phyloP scores from a whole-genome alignment of 345 rosid genomes.

The Chamaenerion angustifolium region DNA sequence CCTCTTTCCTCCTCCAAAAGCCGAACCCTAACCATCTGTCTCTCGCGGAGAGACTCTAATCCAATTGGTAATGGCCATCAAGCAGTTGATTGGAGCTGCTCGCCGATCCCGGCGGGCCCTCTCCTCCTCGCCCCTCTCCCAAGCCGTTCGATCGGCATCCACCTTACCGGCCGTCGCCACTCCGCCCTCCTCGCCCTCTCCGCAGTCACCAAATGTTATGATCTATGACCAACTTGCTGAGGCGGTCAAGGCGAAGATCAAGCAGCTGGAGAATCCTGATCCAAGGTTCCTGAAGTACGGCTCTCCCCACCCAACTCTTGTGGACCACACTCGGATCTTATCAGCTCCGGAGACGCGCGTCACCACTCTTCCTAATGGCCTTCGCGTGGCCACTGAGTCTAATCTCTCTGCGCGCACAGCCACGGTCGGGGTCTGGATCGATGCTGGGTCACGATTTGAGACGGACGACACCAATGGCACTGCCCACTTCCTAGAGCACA shows the following conservation, averaged over 20 bases:
- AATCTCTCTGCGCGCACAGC: conserved; percentile 60
- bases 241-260: conserved; percentile 44
- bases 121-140: conserved; percentile 6
- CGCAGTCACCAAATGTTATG: conserved; percentile 57
- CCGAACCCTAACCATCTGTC: too few species aligned
- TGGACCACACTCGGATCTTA: conserved; percentile 64
- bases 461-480: conserved; percentile 80
- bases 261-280: conserved; percentile 66
- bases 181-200: conserved; percentile 18
- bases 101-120: conserved; percentile 41
- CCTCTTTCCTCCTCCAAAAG: too few species aligned
- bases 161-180: conserved; percentile 24
- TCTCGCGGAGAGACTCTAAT: too few species aligned
- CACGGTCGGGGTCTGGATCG: conserved; percentile 98
- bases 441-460: conserved; percentile 91
- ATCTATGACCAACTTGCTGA: conserved; percentile 68
- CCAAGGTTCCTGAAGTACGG: conserved; percentile 85
- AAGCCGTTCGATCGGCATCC: conserved; percentile 29
- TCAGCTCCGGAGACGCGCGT: conserved; percentile 79
- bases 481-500: conserved; percentile 91
- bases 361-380: conserved; percentile 77
- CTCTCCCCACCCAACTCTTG: conserved; percentile 57
- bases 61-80: conserved; percentile 2
- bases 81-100: conserved; percentile 4
- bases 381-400: conserved; percentile 88